Conservation (phyloP, 1,139 yeast species). For the Petasospora rhodanensis region DNA sequence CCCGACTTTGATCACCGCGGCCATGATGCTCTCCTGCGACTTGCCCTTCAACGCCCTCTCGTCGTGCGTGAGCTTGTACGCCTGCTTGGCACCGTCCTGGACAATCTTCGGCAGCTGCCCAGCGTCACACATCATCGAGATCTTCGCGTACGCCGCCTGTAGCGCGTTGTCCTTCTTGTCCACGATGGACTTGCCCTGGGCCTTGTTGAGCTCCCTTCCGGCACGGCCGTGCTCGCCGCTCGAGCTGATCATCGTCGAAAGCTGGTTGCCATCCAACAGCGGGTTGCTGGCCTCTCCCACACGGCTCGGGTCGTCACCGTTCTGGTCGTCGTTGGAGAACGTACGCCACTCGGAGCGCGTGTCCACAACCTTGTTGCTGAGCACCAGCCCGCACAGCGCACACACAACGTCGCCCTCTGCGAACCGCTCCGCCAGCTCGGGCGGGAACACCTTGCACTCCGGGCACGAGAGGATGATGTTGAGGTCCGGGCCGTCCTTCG, state of each 20-base stretch:
- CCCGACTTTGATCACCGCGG: conserved; percentile 92
- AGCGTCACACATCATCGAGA: conserved; percentile 96
- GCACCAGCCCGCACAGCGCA: conserved; percentile 91
- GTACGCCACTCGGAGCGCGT: conserved; percentile 99
- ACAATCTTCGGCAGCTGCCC: conserved; percentile 91
- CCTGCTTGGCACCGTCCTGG: conserved; percentile 97
- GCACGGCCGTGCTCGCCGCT: conserved; percentile 60
- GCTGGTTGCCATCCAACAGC: conserved; percentile 82
- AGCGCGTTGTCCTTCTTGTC: conserved; percentile 86
- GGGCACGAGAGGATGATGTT: conserved; percentile 92
- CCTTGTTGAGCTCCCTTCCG: conserved; percentile 84
- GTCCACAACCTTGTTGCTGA: conserved; percentile 89
- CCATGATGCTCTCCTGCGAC: conserved; percentile 92
- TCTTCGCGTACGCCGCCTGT: conserved; percentile 85
- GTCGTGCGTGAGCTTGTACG: conserved; percentile 86
- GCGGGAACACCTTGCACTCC: conserved; percentile 93
- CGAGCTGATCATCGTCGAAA: conserved; percentile 87
- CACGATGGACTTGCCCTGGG: conserved; percentile 80
- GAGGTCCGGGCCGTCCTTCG: conserved; percentile 60
- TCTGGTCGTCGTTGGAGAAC: conserved; percentile 93
- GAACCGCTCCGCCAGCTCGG: conserved; percentile 90
- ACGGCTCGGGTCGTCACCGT: conserved; percentile 98
- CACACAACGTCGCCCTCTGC: conserved; percentile 98
- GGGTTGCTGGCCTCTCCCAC: conserved; percentile 99
- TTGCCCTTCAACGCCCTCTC: conserved; percentile 86